Percentiles rank a stretch among this genome's conserved stretches.
Evolutionary conservation across 441 rosid species (phyloP).

Genomic region (Hura crepitans): DNA sequence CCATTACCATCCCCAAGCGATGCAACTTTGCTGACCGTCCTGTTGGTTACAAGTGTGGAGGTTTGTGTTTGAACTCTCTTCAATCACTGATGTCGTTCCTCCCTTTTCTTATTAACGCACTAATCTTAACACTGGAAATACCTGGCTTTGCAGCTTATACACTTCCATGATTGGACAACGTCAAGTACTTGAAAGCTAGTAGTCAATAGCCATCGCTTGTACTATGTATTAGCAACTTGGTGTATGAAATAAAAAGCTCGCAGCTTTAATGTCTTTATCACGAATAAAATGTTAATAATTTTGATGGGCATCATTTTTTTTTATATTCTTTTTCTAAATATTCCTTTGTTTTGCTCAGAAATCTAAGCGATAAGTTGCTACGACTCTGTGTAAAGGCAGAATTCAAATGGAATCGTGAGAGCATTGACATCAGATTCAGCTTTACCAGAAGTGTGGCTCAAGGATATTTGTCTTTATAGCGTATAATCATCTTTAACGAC

Average conservation of each 20-base stretch:
- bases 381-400: too few species aligned
- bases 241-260: slow-evolving; percentile 25
- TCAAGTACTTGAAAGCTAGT: too few species aligned
- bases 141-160: slow-evolving; percentile 43
- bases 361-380: not conserved
- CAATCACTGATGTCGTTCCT: too few species aligned
- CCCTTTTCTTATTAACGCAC: not conserved
- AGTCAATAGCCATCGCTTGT: slow-evolving; percentile 3
- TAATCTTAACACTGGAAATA: not conserved
- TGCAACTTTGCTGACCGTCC: slow-evolving; percentile 80
- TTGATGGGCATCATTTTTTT: not conserved
- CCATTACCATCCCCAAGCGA: slow-evolving; percentile 73
- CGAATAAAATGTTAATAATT: not conserved
- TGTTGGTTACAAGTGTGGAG: slow-evolving; percentile 71
- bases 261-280: not conserved
- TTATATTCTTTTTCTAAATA: too few species aligned
- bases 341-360: too few species aligned
- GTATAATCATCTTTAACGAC: slow-evolving; percentile 9
- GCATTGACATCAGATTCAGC: not conserved
- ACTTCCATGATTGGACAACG: slow-evolving; percentile 35
- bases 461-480: slow-evolving; percentile 8
- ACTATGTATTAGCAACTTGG: not conserved
- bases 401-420: too few species aligned
- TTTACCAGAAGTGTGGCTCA: not conserved
- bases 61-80: slow-evolving; percentile 25